Conservation (phyloP, 352 stramenopile genomes). For the Globisporangium orthogonon region DNA sequence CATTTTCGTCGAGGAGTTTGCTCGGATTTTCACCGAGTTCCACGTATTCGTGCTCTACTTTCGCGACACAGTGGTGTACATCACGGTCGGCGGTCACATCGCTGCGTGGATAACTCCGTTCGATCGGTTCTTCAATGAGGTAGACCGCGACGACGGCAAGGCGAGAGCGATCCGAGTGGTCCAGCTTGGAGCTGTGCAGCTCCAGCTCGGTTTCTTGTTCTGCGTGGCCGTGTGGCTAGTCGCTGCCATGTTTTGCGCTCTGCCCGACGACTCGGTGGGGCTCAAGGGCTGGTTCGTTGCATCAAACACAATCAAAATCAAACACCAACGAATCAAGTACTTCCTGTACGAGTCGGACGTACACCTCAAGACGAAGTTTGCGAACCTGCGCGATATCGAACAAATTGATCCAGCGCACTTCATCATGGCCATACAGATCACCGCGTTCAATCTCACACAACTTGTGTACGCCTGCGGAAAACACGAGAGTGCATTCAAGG, state of each 20-base stretch:
- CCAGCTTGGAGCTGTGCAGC: constrained; percentile 17
- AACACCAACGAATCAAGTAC: constrained; percentile 24
- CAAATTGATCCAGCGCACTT: constrained; percentile 27
- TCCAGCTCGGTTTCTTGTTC: constrained; percentile 25
- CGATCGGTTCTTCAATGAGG: constrained; percentile 15
- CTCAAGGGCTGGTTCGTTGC: constrained; percentile 17
- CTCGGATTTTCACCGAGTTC: constrained; percentile 32
- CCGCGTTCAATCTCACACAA: constrained; percentile 41
- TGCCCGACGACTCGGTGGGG: constrained; percentile 19
- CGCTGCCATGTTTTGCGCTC: constrained; percentile 22
- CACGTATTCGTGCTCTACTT: constrained; percentile 38
- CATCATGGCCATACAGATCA: constrained; percentile 30
- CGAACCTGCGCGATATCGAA: constrained; percentile 18
- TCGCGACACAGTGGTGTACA: constrained; percentile 19
- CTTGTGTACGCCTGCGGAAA: constrained; percentile 33
- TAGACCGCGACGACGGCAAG: constrained; percentile 3
- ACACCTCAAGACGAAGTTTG: constrained; percentile 23
- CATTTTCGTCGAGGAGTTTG: constrained; percentile 35
- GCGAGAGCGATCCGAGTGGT: constrained; percentile 10
- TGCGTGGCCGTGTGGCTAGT: constrained; percentile 25
- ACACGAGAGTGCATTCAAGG: constrained; percentile 20
- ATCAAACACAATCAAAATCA: constrained; percentile 2
- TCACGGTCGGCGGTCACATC: constrained; percentile 25
- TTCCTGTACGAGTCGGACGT: constrained; percentile 34
- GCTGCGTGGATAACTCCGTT: constrained; percentile 26